Evolutionary conservation across 2,329 filamentous ascomycete species (phyloP).

Genomic region (Nemania sp.): DNA sequence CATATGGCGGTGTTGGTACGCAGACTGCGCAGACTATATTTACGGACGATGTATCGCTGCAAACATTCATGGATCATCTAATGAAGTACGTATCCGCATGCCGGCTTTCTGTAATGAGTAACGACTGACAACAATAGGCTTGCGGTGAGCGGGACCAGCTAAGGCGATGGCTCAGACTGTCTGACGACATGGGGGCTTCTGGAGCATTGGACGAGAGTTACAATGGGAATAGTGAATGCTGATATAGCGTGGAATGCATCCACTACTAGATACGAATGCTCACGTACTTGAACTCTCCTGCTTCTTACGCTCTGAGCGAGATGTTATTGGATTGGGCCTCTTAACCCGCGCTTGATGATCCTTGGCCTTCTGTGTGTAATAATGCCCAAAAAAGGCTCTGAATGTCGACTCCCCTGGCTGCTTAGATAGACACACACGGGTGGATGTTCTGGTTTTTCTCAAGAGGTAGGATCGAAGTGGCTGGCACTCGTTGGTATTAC

Average conservation of each 20-base stretch:
- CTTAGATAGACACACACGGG: too few species aligned
- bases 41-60: conserved; percentile 95
- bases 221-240: conserved; percentile 1
- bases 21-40: conserved; percentile 97
- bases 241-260: conserved; percentile 7
- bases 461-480: too few species aligned
- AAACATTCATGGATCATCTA: conserved; percentile 99
- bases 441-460: too few species aligned
- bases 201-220: conserved; percentile 1
- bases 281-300: background rate
- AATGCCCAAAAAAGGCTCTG: background rate
- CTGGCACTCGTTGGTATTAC: too few species aligned
- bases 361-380: background rate
- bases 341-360: background rate
- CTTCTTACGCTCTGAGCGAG: background rate
- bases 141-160: conserved; percentile 68
- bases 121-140: conserved; percentile 44
- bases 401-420: background rate
- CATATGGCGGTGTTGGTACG: conserved; percentile 83
- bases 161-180: conserved; percentile 28
- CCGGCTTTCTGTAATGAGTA: background rate
- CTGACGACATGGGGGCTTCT: background rate
- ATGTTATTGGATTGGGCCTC: background rate
- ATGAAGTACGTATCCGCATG: conserved; percentile 81
- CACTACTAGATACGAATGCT: conserved; percentile 15